phyloP scores from a whole-genome alignment of 148 eudicot species.

The Rheum nobile region DNA sequence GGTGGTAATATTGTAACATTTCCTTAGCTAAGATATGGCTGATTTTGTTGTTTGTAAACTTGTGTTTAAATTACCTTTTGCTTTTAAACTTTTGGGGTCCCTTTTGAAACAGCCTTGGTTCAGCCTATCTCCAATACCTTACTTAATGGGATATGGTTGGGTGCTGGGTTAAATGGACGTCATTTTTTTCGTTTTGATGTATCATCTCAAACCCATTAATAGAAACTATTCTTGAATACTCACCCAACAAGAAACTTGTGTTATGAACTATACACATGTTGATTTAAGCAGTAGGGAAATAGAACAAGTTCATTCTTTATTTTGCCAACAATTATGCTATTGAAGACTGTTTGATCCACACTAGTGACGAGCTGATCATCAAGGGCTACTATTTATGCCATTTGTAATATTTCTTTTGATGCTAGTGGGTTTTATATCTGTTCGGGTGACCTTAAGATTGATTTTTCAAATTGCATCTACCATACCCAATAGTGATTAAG shows the following conservation, averaged over 20 bases:
- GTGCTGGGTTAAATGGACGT: background rate
- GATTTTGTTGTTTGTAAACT: background rate
- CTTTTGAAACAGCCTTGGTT: background rate
- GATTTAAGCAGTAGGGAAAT: background rate
- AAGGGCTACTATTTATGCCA: background rate
- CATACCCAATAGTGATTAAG: background rate
- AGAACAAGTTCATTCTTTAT: background rate
- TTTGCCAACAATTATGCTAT: background rate
- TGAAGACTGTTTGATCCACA: background rate
- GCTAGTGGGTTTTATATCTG: background rate
- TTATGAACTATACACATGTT: background rate
- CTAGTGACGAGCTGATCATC: background rate
- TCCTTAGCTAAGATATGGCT: background rate
- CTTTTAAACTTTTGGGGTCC: background rate
- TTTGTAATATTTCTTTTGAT: background rate
- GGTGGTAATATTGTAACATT: constrained; percentile 20
- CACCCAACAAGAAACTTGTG: background rate
- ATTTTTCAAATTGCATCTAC: background rate
- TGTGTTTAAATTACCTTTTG: background rate
- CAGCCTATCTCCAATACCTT: background rate
- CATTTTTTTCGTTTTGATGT: background rate
- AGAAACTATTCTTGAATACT: background rate
- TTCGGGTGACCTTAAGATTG: background rate
- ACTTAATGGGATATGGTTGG: background rate
- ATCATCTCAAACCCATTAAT: background rate